A percentile compares a stretch with the other conserved stretches of the same genome.
phyloP scores from a whole-genome alignment of 164 flowering plant species.

The Kingdonia uniflora region DNA sequence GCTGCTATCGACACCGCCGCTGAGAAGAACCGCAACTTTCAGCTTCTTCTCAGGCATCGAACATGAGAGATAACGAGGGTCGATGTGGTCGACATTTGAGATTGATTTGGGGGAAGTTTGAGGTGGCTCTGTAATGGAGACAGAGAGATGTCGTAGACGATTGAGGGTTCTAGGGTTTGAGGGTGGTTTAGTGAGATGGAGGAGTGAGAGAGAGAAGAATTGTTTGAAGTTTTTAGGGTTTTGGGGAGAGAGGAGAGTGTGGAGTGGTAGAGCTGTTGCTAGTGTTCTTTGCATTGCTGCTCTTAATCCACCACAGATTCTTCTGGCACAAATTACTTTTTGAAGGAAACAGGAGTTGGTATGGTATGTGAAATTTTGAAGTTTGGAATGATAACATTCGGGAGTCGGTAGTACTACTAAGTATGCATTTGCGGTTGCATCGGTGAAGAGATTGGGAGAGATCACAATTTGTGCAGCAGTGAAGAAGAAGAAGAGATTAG shows the following conservation, averaged over 20 bases:
- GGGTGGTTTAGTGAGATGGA: background rate
- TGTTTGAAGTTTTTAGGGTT: conserved; percentile 3
- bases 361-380: too few relatives aligned
- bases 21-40: conserved; percentile 70
- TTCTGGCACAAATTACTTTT: too few relatives aligned
- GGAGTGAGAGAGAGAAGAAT: conserved; percentile 6
- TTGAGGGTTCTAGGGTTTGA: conserved; percentile 9
- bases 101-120: conserved; percentile 11
- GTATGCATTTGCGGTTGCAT: too few relatives aligned
- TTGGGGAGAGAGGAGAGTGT: conserved; percentile 5
- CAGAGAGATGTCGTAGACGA: too few relatives aligned
- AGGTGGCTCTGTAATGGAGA: too few relatives aligned
- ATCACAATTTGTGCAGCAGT: too few relatives aligned
- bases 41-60: conserved; percentile 53
- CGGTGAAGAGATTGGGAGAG: too few relatives aligned
- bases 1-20: conserved; percentile 98
- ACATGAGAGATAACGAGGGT: conserved; percentile 53
- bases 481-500: too few relatives aligned
- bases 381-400: too few relatives aligned
- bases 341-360: too few relatives aligned
- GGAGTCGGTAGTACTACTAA: too few relatives aligned
- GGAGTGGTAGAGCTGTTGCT: conserved; percentile 17
- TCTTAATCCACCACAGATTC: too few relatives aligned
- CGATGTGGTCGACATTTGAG: conserved; percentile 24
- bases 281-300: conserved; percentile 13